Evolutionary conservation across 306 rosid genomes (phyloP).

Genomic region (Corylus americana): DNA sequence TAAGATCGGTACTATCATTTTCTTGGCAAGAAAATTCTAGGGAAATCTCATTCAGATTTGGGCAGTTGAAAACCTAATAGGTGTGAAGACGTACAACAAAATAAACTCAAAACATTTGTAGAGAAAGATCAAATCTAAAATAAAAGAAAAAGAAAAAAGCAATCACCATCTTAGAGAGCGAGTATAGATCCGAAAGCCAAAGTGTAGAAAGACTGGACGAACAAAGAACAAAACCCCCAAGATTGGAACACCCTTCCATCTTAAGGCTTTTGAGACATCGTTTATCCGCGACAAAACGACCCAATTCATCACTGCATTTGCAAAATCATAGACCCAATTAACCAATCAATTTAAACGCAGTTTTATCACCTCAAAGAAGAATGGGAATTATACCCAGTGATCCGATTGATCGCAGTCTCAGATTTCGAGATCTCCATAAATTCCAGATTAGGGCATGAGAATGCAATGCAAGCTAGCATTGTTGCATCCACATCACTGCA

Average conservation of each 20-base stretch:
- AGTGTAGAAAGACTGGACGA: slow-evolving; percentile 82
- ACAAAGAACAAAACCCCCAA: slow-evolving; percentile 71
- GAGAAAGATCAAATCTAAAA: not conserved
- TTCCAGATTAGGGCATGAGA: slow-evolving; percentile 89
- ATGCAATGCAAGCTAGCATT: slow-evolving; percentile 90
- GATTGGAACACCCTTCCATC: slow-evolving; percentile 88
- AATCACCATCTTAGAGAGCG: slow-evolving; percentile 85
- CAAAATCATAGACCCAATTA: slow-evolving; percentile 21
- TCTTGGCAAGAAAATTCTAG: slow-evolving; percentile 72
- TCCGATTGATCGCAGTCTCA: slow-evolving; percentile 60
- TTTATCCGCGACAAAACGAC: slow-evolving; percentile 87
- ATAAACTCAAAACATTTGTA: not conserved
- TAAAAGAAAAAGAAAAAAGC: slow-evolving; percentile 13
- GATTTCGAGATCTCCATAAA: slow-evolving; percentile 63
- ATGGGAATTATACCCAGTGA: slow-evolving; percentile 65
- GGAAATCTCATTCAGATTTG: slow-evolving; percentile 84
- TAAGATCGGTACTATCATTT: slow-evolving; percentile 71
- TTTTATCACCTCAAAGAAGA: not conserved
- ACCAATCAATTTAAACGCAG: slow-evolving; percentile 14
- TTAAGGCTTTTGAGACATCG: slow-evolving; percentile 72
- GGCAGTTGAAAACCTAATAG: slow-evolving; percentile 77
- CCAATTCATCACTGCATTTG: slow-evolving; percentile 72
- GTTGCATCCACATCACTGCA: slow-evolving; percentile 92
- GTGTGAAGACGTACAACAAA: slow-evolving; percentile 23
- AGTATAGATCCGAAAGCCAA: slow-evolving; percentile 85